phyloP scores from a whole-genome alignment of 441 rosid species.

The Mallotus repandus region DNA sequence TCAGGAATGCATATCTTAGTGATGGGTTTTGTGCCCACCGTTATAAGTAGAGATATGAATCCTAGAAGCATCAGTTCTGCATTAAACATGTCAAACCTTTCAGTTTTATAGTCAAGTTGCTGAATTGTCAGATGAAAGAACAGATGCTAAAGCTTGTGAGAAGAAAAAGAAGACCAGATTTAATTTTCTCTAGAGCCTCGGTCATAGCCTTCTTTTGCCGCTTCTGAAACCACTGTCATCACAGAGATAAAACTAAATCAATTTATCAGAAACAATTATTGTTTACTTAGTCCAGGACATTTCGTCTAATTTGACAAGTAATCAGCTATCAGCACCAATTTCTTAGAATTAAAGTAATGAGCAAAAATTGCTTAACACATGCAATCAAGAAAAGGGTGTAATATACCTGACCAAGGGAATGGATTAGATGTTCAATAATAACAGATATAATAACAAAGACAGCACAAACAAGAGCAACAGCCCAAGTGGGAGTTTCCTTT shows the following conservation, averaged over 20 bases:
- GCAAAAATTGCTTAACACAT: background rate
- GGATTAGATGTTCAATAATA: slow-evolving; percentile 32
- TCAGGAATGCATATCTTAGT: slow-evolving; percentile 32
- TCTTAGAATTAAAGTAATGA: background rate
- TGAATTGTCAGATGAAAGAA: too few species aligned
- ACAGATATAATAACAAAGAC: slow-evolving; percentile 36
- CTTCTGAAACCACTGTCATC: slow-evolving; percentile 31
- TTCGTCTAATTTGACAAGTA: too few species aligned
- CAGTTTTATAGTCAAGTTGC: too few species aligned
- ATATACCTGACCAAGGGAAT: slow-evolving; percentile 31
- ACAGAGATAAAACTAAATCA: background rate
- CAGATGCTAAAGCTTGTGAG: too few species aligned
- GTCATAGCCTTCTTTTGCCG: slow-evolving; percentile 32
- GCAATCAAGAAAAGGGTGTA: background rate
- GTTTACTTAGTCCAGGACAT: too few species aligned
- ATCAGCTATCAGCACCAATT: too few species aligned
- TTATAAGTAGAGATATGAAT: too few species aligned
- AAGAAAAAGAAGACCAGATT: slow-evolving; percentile 16
- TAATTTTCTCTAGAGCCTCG: slow-evolving; percentile 24
- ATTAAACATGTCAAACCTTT: too few species aligned
- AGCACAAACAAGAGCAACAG: slow-evolving; percentile 37
- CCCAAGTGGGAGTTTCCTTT: slow-evolving; percentile 44
- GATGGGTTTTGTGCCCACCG: slow-evolving; percentile 23
- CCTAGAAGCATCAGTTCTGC: too few species aligned
- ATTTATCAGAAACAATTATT: too few species aligned